Evolutionary conservation across 805 yeast species (phyloP), one percentile per base, ranked within the genome.

Genomic region (Debaryomyces hansenii): DNA sequence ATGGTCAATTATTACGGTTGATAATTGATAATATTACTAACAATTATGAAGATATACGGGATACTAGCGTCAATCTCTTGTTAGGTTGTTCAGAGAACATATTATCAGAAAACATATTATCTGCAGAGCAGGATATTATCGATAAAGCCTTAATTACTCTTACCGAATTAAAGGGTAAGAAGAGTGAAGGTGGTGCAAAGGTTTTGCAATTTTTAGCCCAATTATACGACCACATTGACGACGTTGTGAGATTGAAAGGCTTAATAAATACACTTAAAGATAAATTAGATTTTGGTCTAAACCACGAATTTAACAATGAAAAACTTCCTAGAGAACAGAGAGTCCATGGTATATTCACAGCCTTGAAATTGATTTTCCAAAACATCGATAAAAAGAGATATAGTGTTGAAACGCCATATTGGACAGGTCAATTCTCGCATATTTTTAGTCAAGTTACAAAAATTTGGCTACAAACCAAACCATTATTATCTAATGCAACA

Each of bases 151-250:
- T 67, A 12, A 16, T 44, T 0, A 51, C 73, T 40, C 54, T 78
- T 36, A 49, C 57, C 21, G 74, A 74, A 42, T 60, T 78, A 51
- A 75, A 69, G 40, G 82, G 85, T 33, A 80, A 90, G 44, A 80
- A 75, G 47, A 84, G 87, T 38, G 97, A 90, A 48, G 84, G 88
- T 20, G 96, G 91, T 7, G 90, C 96, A 0, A 77, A 83, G 34
- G 69, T 84, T 12, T 67, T 86, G 24, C 80, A 79, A 56, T 75
- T 83, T 57, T 49, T 84, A 15, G 73, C 74, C 40, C 52, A 54
- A 47, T 56, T 74, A 46, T 63, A 70, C 41, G 60, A 64, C 51
- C 31, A 35, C 6, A 45, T 53, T 2, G 50, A 56, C 29, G 44
- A 58, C 2, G 11, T 47, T 2, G 42, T 28, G 2, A 53, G 52